Base-by-base conservation (phyloP, 352 stramenopile genomes). In the Thalassiosira livingstoniorum region DNA sequence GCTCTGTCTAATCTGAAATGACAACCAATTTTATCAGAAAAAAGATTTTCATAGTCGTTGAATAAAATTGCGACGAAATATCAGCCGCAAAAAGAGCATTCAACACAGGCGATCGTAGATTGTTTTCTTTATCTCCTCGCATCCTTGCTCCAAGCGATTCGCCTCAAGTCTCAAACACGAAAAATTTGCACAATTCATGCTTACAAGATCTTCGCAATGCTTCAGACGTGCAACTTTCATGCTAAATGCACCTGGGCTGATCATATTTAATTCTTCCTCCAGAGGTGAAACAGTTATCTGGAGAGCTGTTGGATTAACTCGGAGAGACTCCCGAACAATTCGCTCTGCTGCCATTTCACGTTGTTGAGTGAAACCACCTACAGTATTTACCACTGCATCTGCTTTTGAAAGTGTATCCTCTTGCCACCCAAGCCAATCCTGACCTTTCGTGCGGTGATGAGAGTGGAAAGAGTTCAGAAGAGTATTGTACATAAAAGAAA, bases 351-450 rank as follows among this genome's bases (percentile, higher is more conserved):
- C 90, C 87, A 92, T 93, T 77, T 78, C 73, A 31, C 90, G 75
- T 82, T 94, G 90, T 67, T 91, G 51, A 0, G 90, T 94, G 61
- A 87, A 94, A 23, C 90, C 90, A 42, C 90, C 90, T 21, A 89
- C 78, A 4, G 92, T 51, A 77, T 93, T 88, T 3, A 94, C 78
- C 0, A 94, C 77, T 25, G 81, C 83, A 75, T 94, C 87, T 32
- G 88, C 90, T 34, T 80, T 82, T n/a, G 66, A 45, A 4, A 94
- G 60, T 11, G 86, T 80, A 77, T 94, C 90, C 35, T 93, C 85
- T 68, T 92, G 86, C 88, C 90, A 94, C 29, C 90, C 90, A 2
- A 94, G 37, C 75, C 85, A 94, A 64, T 93, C 88, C 53, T 88
- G 67, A 32, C n/a, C n/a, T n/a, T n/a, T n/a, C n/a, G n/a, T n/a